Conservation (phyloP, 23 red algal genomes). For the Agarophyton chilense region DNA sequence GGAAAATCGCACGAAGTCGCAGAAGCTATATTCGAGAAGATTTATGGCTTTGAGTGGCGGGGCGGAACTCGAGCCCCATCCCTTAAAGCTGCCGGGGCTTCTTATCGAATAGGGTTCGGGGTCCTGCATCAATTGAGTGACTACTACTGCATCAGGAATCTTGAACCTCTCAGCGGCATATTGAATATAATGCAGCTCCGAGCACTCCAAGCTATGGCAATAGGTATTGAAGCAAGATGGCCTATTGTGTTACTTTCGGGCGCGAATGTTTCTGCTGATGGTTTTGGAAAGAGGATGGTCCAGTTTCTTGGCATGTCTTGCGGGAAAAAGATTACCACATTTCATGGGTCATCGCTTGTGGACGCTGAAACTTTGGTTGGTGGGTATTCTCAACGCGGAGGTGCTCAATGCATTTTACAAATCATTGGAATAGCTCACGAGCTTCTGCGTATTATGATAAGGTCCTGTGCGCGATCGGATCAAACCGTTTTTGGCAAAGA, state of each 20-base stretch:
- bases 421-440: neutral
- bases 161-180: slow-evolving; percentile 19
- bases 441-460: slow-evolving; percentile 14
- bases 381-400: slow-evolving; percentile 29
- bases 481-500: neutral
- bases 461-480: neutral
- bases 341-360: slow-evolving; percentile 49
- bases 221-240: slow-evolving; percentile 35
- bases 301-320: slow-evolving; percentile 27
- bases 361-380: slow-evolving; percentile 51
- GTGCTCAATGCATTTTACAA: neutral
- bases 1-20: neutral
- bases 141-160: neutral
- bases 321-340: slow-evolving; percentile 32
- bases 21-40: neutral
- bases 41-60: slow-evolving; percentile 29
- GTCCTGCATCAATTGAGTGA: neutral
- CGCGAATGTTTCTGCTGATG: neutral
- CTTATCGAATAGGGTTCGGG: slow-evolving; percentile 20
- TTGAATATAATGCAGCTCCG: slow-evolving; percentile 9
- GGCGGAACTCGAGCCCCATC: neutral
- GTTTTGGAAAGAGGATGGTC: neutral
- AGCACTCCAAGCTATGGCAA: slow-evolving; percentile 32
- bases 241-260: slow-evolving; percentile 25
- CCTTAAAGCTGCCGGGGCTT: neutral